Percentiles rank a stretch among this genome's conserved stretches.
Evolutionary conservation across 805 yeast genomes (phyloP).

Genomic region (Yarrowia divulgata): DNA sequence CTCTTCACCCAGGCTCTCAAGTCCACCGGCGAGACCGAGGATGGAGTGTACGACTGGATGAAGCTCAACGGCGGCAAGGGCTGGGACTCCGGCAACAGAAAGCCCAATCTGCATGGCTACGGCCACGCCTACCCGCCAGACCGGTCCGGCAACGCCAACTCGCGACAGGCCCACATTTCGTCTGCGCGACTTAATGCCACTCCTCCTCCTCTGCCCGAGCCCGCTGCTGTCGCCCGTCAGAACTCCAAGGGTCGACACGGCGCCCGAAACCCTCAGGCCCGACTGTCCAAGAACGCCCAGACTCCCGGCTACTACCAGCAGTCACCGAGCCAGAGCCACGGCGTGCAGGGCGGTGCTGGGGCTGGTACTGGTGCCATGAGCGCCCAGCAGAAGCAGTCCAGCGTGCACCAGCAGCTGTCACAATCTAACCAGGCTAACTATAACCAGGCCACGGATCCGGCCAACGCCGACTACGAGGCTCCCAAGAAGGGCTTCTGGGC

Average conservation of each 20-base stretch:
- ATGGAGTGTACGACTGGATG: conserved; percentile 98
- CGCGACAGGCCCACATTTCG: conserved; percentile 47
- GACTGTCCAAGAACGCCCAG: conserved; percentile 37
- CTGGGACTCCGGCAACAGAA: conserved; percentile 91
- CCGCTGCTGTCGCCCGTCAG: conserved; percentile 51
- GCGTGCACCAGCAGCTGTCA: conserved; percentile 36
- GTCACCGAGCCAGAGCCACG: conserved; percentile 38
- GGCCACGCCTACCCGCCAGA: conserved; percentile 89
- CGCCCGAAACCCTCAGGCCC: conserved; percentile 36
- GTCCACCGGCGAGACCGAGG: conserved; percentile 72
- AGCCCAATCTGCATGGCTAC: conserved; percentile 93
- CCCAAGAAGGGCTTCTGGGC: conserved; percentile 40
- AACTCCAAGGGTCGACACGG: conserved; percentile 48
- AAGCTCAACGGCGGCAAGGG: conserved; percentile 93
- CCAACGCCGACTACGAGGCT: conserved; percentile 39
- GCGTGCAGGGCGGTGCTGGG: conserved; percentile 20
- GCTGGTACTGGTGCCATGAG: conserved; percentile 29
- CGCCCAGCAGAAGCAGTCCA: conserved; percentile 36
- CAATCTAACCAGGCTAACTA: conserved; percentile 39
- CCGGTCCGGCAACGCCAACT: conserved; percentile 35
- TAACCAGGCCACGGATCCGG: conserved; percentile 39
- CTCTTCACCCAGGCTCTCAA: conserved; percentile 80
- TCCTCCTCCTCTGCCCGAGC: conserved; percentile 49
- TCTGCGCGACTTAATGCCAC: conserved; percentile 55
- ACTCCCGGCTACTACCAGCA: conserved; percentile 39